Evolutionary conservation across 148 eudicot genomes (phyloP).

Genomic region (Amaranthus cruentus): DNA sequence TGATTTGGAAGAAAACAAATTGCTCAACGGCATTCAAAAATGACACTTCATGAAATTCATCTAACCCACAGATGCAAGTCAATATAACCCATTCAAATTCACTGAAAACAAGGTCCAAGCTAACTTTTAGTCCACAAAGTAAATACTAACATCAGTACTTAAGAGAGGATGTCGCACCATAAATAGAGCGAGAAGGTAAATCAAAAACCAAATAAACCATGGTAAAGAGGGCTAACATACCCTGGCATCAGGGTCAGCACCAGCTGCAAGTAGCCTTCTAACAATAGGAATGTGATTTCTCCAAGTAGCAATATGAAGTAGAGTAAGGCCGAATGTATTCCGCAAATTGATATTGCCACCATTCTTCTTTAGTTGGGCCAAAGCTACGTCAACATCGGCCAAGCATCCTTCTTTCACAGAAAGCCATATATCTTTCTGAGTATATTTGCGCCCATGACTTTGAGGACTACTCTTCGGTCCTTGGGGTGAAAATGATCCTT

Average conservation of each 20-base stretch:
- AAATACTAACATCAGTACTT: not conserved
- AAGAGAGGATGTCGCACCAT: not conserved
- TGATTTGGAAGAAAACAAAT: not conserved
- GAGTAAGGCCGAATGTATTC: constrained; percentile 77
- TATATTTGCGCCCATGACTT: constrained; percentile 42
- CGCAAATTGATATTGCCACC: constrained; percentile 80
- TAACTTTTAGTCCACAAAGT: not conserved
- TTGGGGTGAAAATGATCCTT: constrained; percentile 48
- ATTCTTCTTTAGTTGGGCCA: constrained; percentile 67
- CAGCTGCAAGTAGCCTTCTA: constrained; percentile 88
- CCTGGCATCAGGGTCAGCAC: constrained; percentile 97
- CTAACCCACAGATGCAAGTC: not conserved
- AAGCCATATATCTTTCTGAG: constrained; percentile 63
- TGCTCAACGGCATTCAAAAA: not conserved
- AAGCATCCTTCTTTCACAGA: constrained; percentile 66
- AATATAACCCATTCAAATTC: not conserved
- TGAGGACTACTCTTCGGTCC: constrained; percentile 54
- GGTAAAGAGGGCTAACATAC: constrained; percentile 41
- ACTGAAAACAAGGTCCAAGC: not conserved
- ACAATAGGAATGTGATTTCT: constrained; percentile 92
- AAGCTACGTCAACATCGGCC: constrained; percentile 65
- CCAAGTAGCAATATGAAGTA: constrained; percentile 95
- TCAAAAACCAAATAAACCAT: not conserved
- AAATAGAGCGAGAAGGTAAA: not conserved
- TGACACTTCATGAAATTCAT: not conserved